These are phyloP conservation scores for Capniomyces stellatus DNA, from an alignment of 371 early-diverging fungal genomes.

Conservation along the genomic window DNA sequence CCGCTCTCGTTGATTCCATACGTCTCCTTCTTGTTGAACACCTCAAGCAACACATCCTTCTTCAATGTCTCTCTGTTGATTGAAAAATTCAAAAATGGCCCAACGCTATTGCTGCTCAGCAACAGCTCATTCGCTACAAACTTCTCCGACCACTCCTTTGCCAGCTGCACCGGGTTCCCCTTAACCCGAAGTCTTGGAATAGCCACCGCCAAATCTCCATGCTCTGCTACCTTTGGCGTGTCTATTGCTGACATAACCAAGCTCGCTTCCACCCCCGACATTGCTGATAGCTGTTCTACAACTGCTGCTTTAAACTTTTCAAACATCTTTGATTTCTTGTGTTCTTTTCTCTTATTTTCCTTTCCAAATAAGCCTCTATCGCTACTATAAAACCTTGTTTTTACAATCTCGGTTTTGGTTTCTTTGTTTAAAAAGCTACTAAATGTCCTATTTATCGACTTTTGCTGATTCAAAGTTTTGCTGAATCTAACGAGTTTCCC, in stretches of 20 bases:
- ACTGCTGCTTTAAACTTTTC: conserved; percentile 16
- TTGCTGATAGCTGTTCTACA: conserved; percentile 12
- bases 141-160: conserved; percentile 51
- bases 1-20: conserved; percentile 53
- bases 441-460: no score
- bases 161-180: conserved; percentile 66
- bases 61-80: conserved; percentile 40
- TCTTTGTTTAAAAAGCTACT: no score
- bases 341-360: neutral
- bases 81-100: conserved; percentile 75
- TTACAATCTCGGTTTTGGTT: no score
- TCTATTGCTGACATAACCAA: conserved; percentile 23
- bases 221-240: conserved; percentile 26
- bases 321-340: conserved; percentile 13
- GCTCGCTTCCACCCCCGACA: conserved; percentile 16
- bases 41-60: conserved; percentile 29
- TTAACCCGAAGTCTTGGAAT: conserved; percentile 68
- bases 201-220: conserved; percentile 66
- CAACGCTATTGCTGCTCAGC: conserved; percentile 34
- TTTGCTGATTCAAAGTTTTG: no score
- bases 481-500: no score
- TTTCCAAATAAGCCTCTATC: no score
- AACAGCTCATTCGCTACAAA: conserved; percentile 44
- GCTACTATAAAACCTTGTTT: no score
- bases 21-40: conserved; percentile 26